Evolutionary conservation across 2,329 filamentous ascomycete genomes (phyloP).

Genomic region (Aspergillus sclerotialis): DNA sequence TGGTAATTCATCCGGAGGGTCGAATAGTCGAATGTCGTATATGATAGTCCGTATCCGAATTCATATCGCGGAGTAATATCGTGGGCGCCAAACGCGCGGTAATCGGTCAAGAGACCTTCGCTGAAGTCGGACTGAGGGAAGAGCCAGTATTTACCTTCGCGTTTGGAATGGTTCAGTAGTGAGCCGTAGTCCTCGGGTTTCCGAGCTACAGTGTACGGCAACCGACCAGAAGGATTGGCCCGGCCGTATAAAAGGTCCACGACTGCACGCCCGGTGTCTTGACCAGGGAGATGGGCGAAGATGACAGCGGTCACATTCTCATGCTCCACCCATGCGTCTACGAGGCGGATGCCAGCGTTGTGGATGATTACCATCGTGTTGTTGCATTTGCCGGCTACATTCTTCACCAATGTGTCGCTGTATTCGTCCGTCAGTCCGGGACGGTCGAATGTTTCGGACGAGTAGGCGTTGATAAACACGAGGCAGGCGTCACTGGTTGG

Average conservation of each 20-base stretch:
- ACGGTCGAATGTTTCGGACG: conserved; percentile 33
- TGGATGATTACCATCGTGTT: conserved; percentile 61
- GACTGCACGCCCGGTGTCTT: conserved; percentile 53
- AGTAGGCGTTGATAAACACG: conserved; percentile 53
- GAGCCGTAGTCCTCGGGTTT: conserved; percentile 50
- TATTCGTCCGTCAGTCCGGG: conserved; percentile 25
- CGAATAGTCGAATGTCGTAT: conserved; percentile 19
- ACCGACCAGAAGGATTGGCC: conserved; percentile 49
- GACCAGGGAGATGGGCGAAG: conserved; percentile 58
- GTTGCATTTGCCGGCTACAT: conserved; percentile 52
- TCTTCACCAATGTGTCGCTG: conserved; percentile 50
- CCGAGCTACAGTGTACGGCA: conserved; percentile 56
- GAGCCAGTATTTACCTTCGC: conserved; percentile 9
- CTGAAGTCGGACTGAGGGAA: conserved; percentile 35
- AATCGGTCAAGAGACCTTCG: conserved; percentile 49
- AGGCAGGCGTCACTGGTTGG: conserved; percentile 29
- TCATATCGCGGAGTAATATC: conserved; percentile 30
- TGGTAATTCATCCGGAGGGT: conserved; percentile 4
- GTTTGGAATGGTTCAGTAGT: conserved; percentile 9
- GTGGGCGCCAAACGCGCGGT: conserved; percentile 44
- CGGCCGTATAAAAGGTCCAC: conserved; percentile 54
- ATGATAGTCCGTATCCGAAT: conserved; percentile 31
- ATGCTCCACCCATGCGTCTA: conserved; percentile 53
- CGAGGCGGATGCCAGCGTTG: conserved; percentile 54
- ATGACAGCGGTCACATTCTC: conserved; percentile 59